These are phyloP conservation scores for Penicillium aurantiogriseum DNA, from an alignment of 2,329 filamentous ascomycete species.

Conservation along the genomic window DNA sequence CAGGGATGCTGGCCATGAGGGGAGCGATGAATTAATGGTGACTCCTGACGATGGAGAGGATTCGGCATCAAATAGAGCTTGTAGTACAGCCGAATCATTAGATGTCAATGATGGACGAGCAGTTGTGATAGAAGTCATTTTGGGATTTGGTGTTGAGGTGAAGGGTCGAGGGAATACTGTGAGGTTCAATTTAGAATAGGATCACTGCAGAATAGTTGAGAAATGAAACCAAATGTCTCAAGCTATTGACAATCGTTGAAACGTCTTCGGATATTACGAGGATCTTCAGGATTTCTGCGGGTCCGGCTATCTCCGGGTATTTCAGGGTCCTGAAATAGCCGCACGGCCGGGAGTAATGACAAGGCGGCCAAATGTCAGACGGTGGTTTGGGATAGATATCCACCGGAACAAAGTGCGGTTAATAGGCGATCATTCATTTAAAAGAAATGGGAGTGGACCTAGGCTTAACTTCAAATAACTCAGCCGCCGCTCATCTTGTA, in stretches of 20 bases:
- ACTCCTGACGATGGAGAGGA: conserved; percentile 41
- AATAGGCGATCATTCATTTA: conserved; percentile 9
- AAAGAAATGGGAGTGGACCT: conserved; percentile 1
- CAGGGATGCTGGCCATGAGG: conserved; percentile 40
- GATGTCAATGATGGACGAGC: conserved; percentile 36
- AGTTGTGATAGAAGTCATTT: conserved; percentile 23
- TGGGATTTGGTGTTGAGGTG: background rate
- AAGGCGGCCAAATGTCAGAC: background rate
- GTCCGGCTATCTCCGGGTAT: conserved; percentile 23
- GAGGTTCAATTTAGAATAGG: background rate
- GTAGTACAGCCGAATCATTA: conserved; percentile 47
- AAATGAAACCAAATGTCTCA: background rate
- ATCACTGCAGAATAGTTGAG: background rate
- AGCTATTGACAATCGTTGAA: background rate
- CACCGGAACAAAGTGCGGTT: conserved; percentile 6
- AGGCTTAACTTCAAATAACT: background rate
- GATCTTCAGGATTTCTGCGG: background rate
- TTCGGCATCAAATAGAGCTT: conserved; percentile 49
- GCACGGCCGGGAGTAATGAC: background rate
- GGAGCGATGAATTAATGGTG: conserved; percentile 39
- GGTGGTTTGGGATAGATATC: conserved; percentile 5
- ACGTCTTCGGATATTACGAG: background rate
- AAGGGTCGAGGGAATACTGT: background rate
- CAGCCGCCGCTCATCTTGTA: background rate
- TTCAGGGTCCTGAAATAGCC: conserved; percentile 11